phyloP scores from a whole-genome alignment of 768 basidiomycete species.

The Lentinula sp. region DNA sequence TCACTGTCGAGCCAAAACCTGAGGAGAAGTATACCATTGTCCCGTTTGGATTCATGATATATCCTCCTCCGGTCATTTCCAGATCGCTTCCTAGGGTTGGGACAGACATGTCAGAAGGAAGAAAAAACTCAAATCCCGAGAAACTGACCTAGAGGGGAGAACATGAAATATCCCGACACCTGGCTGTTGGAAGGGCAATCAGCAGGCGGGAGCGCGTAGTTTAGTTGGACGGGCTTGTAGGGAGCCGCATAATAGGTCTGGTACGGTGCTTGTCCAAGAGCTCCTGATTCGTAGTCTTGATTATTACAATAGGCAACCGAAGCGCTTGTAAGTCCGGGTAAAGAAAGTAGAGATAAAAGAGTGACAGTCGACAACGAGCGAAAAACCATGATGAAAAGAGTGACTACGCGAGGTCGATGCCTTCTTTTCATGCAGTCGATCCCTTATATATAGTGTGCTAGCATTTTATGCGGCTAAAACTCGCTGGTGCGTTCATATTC shows the following conservation, averaged over 20 bases:
- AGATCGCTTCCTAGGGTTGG: not conserved
- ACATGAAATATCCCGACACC: not conserved
- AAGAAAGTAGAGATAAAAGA: not conserved
- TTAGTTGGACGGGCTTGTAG: not conserved
- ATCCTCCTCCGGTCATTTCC: not conserved
- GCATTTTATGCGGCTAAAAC: no score
- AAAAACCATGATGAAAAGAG: not conserved
- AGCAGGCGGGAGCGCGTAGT: not conserved
- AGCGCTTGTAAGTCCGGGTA: not conserved
- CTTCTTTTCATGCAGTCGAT: not conserved
- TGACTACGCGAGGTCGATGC: not conserved
- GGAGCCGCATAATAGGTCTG: conserved; percentile 1
- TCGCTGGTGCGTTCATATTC: no score
- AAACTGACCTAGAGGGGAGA: not conserved
- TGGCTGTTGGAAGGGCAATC: not conserved
- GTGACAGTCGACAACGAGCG: not conserved
- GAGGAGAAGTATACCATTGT: not conserved
- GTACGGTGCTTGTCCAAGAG: not conserved
- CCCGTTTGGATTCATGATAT: conserved; percentile 1
- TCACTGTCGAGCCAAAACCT: not conserved
- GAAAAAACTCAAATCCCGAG: not conserved
- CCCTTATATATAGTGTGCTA: not conserved
- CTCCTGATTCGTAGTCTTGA: not conserved
- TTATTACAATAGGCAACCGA: not conserved
- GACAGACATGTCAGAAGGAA: not conserved